Conservation (phyloP, 805 yeast species). For the Monosporozyma aerobia region DNA sequence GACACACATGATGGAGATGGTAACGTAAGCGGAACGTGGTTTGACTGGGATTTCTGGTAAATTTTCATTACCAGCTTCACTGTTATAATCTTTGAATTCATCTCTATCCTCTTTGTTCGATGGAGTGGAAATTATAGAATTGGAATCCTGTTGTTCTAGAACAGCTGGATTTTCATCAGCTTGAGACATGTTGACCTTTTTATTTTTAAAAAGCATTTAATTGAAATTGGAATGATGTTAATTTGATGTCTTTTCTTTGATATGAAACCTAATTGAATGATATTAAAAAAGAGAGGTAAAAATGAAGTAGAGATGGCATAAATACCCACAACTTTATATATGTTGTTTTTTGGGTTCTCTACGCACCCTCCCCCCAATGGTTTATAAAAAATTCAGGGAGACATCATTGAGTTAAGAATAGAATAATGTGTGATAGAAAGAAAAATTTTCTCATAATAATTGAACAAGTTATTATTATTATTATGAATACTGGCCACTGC, state of each 20-base stretch:
- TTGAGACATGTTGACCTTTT: not conserved
- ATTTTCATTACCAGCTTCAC: conserved; percentile 8
- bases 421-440: too few species aligned
- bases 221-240: not conserved
- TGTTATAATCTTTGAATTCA: conserved; percentile 13
- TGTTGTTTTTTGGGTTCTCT: too few species aligned
- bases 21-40: conserved; percentile 29
- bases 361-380: too few species aligned
- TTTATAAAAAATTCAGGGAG: too few species aligned
- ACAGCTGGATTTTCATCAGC: not conserved
- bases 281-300: not conserved
- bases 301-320: not conserved
- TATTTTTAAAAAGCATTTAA: too few species aligned
- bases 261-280: too few species aligned
- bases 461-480: too few species aligned
- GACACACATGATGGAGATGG: conserved; percentile 28
- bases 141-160: conserved; percentile 4
- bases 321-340: too few species aligned
- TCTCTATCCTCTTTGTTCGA: conserved; percentile 26
- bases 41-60: conserved; percentile 27
- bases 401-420: too few species aligned
- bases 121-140: conserved; percentile 21
- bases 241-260: not conserved
- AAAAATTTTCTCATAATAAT: too few species aligned
- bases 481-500: too few species aligned